Percentiles rank a stretch among this genome's conserved stretches.
phyloP scores from a whole-genome alignment of 1,139 yeast genomes.

The Arxiozyma bovina region DNA sequence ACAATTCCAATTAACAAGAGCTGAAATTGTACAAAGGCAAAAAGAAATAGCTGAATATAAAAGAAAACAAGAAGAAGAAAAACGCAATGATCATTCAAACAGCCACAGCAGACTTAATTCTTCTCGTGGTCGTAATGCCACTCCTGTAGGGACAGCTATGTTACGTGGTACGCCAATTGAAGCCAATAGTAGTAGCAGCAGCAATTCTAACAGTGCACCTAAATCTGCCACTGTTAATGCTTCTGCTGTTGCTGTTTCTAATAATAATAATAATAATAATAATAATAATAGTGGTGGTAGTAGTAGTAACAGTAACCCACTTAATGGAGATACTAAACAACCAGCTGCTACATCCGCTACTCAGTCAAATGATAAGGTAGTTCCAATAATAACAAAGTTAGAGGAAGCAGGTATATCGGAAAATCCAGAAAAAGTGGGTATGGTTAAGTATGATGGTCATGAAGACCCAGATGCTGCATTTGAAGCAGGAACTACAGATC shows the following conservation, averaged over 20 bases:
- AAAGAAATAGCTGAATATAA: constrained; percentile 34
- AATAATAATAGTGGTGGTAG: neutral
- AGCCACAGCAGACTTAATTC: neutral
- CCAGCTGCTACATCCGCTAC: constrained; percentile 5
- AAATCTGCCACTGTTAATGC: neutral
- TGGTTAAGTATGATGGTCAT: constrained; percentile 32
- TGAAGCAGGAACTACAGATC: constrained; percentile 27
- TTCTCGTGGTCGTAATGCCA: neutral
- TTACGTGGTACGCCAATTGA: constrained; percentile 1
- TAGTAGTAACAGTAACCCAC: neutral
- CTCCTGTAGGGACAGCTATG: neutral
- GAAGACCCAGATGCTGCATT: constrained; percentile 23
- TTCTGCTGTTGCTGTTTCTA: neutral
- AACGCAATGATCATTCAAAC: neutral
- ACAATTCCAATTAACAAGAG: constrained; percentile 70
- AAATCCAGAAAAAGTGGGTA: constrained; percentile 33
- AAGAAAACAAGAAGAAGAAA: constrained; percentile 24
- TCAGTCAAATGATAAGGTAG: neutral
- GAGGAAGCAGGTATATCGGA: constrained; percentile 30
- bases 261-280: neutral
- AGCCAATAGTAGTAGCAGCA: neutral
- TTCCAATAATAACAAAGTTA: constrained; percentile 23
- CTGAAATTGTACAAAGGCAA: constrained; percentile 47
- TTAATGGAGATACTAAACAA: neutral
- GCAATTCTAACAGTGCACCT: neutral